A percentile compares a stretch with the other conserved stretches of the same genome.
phyloP scores from a whole-genome alignment of 192 early-diverging fungal genomes.

The Umbelopsis sp. region DNA sequence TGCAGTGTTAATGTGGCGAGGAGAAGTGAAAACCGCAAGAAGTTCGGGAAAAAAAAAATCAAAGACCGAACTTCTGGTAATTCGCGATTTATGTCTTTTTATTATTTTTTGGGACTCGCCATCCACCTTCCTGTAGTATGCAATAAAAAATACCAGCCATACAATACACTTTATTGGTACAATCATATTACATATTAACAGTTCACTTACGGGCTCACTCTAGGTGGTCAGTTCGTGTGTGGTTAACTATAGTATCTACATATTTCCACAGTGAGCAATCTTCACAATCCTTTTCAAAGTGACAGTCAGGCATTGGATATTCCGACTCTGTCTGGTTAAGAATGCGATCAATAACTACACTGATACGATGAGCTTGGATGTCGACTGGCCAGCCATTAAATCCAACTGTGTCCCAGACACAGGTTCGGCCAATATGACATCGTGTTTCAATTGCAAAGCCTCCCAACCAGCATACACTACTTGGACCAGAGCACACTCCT shows the following conservation, averaged over 20 bases:
- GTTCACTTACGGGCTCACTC: not conserved
- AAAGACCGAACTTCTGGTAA: too few species aligned
- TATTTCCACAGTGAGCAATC: slow-evolving; percentile 86
- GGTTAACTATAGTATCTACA: slow-evolving; percentile 37
- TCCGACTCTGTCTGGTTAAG: slow-evolving; percentile 43
- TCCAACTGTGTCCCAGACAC: slow-evolving; percentile 71
- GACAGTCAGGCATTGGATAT: slow-evolving; percentile 47
- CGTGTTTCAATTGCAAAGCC: slow-evolving; percentile 48
- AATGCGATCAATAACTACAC: slow-evolving; percentile 73
- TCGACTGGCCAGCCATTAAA: slow-evolving; percentile 66
- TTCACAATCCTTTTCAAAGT: slow-evolving; percentile 58
- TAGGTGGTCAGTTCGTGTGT: not conserved
- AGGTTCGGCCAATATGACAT: slow-evolving; percentile 55
- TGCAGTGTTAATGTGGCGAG: not conserved
- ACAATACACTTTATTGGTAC: not conserved
- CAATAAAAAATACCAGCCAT: not conserved
- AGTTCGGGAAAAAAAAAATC: not conserved
- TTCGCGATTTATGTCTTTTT: too few species aligned
- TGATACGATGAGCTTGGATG: slow-evolving; percentile 80
- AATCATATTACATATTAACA: not conserved
- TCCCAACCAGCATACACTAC: slow-evolving; percentile 37
- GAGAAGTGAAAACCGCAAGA: not conserved
- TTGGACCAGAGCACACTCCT: slow-evolving; percentile 68
- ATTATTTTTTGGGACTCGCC: too few species aligned
- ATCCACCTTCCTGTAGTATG: too few species aligned